Evolutionary conservation across 1,139 yeast genomes (phyloP).

Genomic region (Spathaspora sp.): DNA sequence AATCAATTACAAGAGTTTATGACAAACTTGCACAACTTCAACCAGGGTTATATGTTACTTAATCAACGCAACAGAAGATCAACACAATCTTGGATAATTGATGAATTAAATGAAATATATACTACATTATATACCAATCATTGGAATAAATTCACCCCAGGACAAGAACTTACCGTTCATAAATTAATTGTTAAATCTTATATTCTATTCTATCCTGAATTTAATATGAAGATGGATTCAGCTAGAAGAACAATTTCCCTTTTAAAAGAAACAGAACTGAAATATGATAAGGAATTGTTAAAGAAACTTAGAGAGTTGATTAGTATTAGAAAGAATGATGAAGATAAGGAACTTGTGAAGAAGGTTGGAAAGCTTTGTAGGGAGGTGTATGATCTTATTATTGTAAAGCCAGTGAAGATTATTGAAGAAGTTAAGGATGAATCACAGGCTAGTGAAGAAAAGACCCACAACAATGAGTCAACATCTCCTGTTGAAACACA

Average conservation of each 20-base stretch:
- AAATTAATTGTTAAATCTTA: slow-evolving; percentile 30
- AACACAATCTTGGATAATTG: neutral
- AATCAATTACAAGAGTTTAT: slow-evolving; percentile 9
- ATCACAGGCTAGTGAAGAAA: neutral
- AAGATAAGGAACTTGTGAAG: neutral
- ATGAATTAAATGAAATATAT: slow-evolving; percentile 18
- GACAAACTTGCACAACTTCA: slow-evolving; percentile 7
- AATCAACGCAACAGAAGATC: slow-evolving; percentile 1
- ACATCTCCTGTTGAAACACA: neutral
- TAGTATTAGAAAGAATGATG: slow-evolving; percentile 3
- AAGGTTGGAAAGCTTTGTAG: neutral
- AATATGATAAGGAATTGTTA: slow-evolving; percentile 1
- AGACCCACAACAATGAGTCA: neutral
- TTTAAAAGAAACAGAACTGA: slow-evolving; percentile 14
- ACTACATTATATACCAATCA: slow-evolving; percentile 23
- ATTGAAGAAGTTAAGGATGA: neutral
- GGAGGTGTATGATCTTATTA: neutral
- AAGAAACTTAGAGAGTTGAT: slow-evolving; percentile 7
- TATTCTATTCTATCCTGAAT: slow-evolving; percentile 19
- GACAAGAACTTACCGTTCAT: slow-evolving; percentile 20
- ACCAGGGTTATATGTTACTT: slow-evolving; percentile 3
- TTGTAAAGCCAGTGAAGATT: neutral
- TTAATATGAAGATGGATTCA: slow-evolving; percentile 19
- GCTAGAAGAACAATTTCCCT: slow-evolving; percentile 18
- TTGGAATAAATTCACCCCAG: slow-evolving; percentile 24